phyloP scores from a whole-genome alignment of 2,329 filamentous ascomycete species.

The Fusarium metavorans region DNA sequence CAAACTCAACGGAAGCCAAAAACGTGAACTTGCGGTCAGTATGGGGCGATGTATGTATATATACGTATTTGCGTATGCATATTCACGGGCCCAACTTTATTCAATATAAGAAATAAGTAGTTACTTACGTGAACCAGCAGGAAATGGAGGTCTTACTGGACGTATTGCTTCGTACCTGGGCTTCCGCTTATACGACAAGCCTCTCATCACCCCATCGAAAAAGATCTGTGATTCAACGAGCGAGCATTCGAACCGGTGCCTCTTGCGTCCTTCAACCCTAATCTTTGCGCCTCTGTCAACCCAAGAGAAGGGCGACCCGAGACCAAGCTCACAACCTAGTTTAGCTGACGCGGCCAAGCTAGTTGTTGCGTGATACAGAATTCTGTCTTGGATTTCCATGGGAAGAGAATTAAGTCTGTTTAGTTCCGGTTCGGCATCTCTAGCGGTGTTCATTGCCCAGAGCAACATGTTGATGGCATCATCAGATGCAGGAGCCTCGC shows the following conservation, averaged over 20 bases:
- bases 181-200: neutral
- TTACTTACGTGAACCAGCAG: too few species aligned
- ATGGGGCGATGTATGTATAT: too few species aligned
- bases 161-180: neutral
- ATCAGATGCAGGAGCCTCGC: neutral
- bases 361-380: conserved; percentile 16
- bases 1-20: too few species aligned
- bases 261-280: neutral
- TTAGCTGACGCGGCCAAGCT: conserved; percentile 24
- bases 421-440: neutral
- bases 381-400: conserved; percentile 28
- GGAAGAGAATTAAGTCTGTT: conserved; percentile 27
- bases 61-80: too few species aligned
- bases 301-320: conserved; percentile 25
- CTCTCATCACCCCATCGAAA: neutral
- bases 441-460: conserved; percentile 12
- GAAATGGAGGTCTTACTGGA: neutral
- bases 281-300: conserved; percentile 20
- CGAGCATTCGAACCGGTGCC: neutral
- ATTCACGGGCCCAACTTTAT: too few species aligned
- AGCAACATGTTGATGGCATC: conserved; percentile 34
- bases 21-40: too few species aligned
- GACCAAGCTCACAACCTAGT: conserved; percentile 19
- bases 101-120: too few species aligned
- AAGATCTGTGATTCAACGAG: neutral